Percentiles rank a stretch among this genome's conserved stretches.
Conservation (phyloP, 345 rosid species). For the Adansonia digitata region DNA sequence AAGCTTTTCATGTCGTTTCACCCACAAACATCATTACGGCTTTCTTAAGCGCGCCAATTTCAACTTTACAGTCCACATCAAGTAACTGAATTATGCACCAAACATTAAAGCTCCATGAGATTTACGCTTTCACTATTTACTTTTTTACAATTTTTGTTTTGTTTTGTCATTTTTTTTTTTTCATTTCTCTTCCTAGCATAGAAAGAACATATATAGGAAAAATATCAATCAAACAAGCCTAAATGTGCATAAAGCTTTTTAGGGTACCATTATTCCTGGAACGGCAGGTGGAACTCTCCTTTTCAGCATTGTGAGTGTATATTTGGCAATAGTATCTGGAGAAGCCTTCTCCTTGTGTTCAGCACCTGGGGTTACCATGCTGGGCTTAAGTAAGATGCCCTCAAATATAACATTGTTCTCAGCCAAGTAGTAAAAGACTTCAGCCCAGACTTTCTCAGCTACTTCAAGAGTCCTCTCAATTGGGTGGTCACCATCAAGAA, state of each 20-base stretch:
- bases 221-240: neutral
- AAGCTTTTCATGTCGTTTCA: neutral
- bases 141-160: too few relatives aligned
- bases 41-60: neutral
- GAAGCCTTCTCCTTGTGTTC: constrained; percentile 90
- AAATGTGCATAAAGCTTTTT: neutral
- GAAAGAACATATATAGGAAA: neutral
- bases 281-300: constrained; percentile 97
- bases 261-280: constrained; percentile 82
- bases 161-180: neutral
- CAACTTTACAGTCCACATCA: neutral
- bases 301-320: constrained; percentile 78
- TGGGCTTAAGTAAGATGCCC: constrained; percentile 91
- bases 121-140: too few relatives aligned
- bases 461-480: constrained; percentile 91
- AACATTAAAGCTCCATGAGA: neutral
- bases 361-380: constrained; percentile 99
- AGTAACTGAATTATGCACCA: neutral
- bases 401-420: constrained; percentile 85
- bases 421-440: constrained; percentile 87
- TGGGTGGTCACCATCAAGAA: constrained; percentile 91
- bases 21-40: neutral
- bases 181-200: neutral
- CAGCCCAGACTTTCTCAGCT: constrained; percentile 94
- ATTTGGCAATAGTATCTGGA: constrained; percentile 80